Conservation (phyloP, 805 yeast genomes). For the Yamadazyma scolyti region DNA sequence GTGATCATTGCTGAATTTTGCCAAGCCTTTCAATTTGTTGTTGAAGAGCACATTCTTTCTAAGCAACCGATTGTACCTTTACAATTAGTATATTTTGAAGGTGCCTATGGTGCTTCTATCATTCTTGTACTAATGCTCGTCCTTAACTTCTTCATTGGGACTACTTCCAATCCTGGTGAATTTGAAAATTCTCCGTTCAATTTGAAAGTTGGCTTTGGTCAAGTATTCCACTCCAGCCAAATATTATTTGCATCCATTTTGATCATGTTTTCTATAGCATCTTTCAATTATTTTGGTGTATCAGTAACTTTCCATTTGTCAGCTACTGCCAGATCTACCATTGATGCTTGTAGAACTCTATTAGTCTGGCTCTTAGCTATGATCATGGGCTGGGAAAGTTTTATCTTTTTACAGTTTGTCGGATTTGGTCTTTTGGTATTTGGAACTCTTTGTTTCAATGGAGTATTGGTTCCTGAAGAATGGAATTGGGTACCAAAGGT, state of each 20-base stretch:
- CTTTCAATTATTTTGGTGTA: constrained; percentile 72
- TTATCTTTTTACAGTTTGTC: constrained; percentile 54
- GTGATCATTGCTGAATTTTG: constrained; percentile 62
- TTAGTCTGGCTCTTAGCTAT: constrained; percentile 74
- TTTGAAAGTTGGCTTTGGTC: constrained; percentile 44
- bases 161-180: constrained; percentile 20
- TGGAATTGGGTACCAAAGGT: constrained; percentile 45
- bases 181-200: constrained; percentile 54
- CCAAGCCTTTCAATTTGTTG: constrained; percentile 73
- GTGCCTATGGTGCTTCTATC: constrained; percentile 55
- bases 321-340: constrained; percentile 76
- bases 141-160: constrained; percentile 40
- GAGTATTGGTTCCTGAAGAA: constrained; percentile 53
- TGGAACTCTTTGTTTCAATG: constrained; percentile 75
- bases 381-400: constrained; percentile 70
- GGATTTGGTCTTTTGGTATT: constrained; percentile 64
- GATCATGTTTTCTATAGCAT: constrained; percentile 69
- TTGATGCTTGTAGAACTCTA: constrained; percentile 73
- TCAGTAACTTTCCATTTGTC: constrained; percentile 61
- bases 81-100: constrained; percentile 70
- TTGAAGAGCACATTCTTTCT: constrained; percentile 65
- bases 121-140: constrained; percentile 44
- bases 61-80: constrained; percentile 55
- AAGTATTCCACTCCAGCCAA: constrained; percentile 40
- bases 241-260: constrained; percentile 54